Percentiles rank a stretch among this genome's conserved stretches.
Evolutionary conservation across 352 stramenopile genomes (phyloP).

Genomic region (Pythium chondricola): DNA sequence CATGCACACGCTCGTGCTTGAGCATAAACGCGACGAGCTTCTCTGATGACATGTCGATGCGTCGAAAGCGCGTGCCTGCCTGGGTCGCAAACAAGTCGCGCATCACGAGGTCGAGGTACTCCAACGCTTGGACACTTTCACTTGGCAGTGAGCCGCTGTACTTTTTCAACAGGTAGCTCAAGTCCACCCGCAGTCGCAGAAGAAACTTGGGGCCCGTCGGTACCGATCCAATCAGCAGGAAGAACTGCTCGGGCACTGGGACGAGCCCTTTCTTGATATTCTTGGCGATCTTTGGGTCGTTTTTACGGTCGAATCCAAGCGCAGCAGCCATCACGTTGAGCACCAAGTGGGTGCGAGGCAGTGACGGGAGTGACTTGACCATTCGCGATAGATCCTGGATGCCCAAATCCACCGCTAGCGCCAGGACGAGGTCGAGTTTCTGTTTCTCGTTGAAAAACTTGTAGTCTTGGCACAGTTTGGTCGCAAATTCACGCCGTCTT

Average conservation of each 20-base stretch:
- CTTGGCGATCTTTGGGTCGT: conserved; percentile 79
- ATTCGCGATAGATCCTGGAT: conserved; percentile 76
- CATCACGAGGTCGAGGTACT: conserved; percentile 80
- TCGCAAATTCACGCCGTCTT: conserved; percentile 65
- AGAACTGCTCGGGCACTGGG: conserved; percentile 75
- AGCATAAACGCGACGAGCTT: conserved; percentile 64
- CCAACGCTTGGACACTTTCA: conserved; percentile 52
- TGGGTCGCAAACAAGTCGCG: conserved; percentile 79
- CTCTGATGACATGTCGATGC: conserved; percentile 67
- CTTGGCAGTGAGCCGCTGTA: conserved; percentile 36
- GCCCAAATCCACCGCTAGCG: conserved; percentile 70
- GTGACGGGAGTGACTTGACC: conserved; percentile 75
- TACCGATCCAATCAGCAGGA: conserved; percentile 65
- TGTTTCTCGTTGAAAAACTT: conserved; percentile 68
- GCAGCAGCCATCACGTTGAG: conserved; percentile 71
- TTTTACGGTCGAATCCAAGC: conserved; percentile 74
- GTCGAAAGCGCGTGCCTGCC: conserved; percentile 70
- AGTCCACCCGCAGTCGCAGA: conserved; percentile 60
- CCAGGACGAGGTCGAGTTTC: conserved; percentile 73
- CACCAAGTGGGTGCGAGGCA: conserved; percentile 72
- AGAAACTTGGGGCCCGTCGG: conserved; percentile 68
- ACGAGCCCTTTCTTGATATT: conserved; percentile 82
- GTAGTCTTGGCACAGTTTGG: conserved; percentile 71
- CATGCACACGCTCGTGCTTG: conserved; percentile 73
- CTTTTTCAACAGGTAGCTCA: conserved; percentile 45